Base-by-base conservation (phyloP, 1,284 basidiomycete species). In the Agroathelia rolfsii region DNA sequence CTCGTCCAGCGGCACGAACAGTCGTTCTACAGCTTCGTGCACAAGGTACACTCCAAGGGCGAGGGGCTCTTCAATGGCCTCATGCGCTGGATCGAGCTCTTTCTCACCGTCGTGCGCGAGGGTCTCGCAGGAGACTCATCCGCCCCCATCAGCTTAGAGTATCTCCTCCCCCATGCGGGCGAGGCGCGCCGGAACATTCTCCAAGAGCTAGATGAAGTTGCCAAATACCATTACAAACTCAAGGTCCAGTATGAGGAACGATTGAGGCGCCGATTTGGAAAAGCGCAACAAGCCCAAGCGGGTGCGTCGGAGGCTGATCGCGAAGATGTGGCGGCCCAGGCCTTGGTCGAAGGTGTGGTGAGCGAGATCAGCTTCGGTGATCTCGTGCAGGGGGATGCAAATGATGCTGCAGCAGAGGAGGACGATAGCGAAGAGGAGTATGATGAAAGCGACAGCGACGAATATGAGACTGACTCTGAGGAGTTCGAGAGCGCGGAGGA, bases 1-100 rank as follows among this genome's bases (percentile, higher is more conserved):
- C 76, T 99, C 14, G 85, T 98, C 23, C 76, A 84, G 46, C 75
- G 95, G 18, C 95, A 99, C 57, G 90, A 98, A 51, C 87, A 92
- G 48, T 61, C 87, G 0, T 98, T 98, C 63, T 99, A 98, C 65
- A 68, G 69, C 39, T 99, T 99, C 53, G 94, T 99, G 15, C 90
- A 98, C 69, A 95, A 96, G 49, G 95, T 99, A 4, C 95, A 99
- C 52, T 84, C 89, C 24, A 97, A 97, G 55, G 95, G 95, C 25
- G 85, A 93, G 46, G 85, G 82, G 4, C 68, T 99, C 7, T 99
- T 99, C 53, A 87, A 92, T 49, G 76, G 71, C 37, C 75, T 99
- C 39, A 96, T 97, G 88, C 74, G 71, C 32, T 99, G 95, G 95
- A 84, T 96, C 50, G 93, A 98, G 58, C 74, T 88, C 19, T 97